Evolutionary conservation across 345 rosid genomes (phyloP).

Genomic region (Eucalyptus polybractea): DNA sequence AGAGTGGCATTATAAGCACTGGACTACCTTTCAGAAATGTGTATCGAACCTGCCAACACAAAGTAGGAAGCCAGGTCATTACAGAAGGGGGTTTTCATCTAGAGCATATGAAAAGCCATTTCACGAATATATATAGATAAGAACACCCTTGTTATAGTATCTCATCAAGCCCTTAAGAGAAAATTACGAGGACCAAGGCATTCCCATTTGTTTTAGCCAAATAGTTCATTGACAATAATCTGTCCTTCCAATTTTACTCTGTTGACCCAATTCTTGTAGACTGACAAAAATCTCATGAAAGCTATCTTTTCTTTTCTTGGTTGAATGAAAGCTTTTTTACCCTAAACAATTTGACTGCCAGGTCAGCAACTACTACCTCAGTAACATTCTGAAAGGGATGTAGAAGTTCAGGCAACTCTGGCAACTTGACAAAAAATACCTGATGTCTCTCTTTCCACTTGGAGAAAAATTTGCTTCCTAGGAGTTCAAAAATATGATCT

Average conservation of each 20-base stretch:
- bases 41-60: conserved; percentile 41
- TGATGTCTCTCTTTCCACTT: conserved; percentile 93
- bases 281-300: background rate
- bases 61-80: background rate
- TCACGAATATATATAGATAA: background rate
- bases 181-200: background rate
- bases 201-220: background rate
- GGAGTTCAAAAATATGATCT: conserved; percentile 84
- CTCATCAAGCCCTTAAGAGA: background rate
- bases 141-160: background rate
- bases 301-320: background rate
- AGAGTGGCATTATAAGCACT: conserved; percentile 61
- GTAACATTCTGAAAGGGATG: background rate
- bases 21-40: conserved; percentile 50
- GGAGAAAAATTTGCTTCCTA: conserved; percentile 55
- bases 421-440: conserved; percentile 6
- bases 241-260: background rate
- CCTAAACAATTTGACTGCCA: background rate
- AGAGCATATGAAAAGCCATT: background rate
- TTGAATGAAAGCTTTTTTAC: background rate
- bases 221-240: background rate
- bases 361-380: background rate
- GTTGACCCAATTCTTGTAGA: background rate
- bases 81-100: background rate
- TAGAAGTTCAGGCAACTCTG: background rate